These are phyloP conservation scores for Cymbopogon flexuosus DNA, from an alignment of 202 grass and related monocot species.

Conservation along the genomic window DNA sequence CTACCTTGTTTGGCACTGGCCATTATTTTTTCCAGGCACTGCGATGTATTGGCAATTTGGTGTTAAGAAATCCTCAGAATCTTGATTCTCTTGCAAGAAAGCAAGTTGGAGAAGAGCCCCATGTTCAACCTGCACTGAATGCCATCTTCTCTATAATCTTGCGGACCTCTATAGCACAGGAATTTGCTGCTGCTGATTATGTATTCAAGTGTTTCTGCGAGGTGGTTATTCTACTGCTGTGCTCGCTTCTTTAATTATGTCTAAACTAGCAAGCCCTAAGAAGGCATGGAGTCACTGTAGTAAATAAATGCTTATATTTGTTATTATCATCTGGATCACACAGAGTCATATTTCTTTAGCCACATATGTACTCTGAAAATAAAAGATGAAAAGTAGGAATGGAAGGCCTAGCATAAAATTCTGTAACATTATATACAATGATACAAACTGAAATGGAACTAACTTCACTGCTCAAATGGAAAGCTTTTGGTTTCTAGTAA, in stretches of 20 bases:
- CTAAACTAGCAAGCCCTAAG: conserved; percentile 15
- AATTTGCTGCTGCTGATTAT: conserved; percentile 94
- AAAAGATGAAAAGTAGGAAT: not conserved
- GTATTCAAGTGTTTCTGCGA: conserved; percentile 95
- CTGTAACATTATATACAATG: not conserved
- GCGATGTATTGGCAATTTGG: conserved; percentile 85
- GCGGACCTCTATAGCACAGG: conserved; percentile 69
- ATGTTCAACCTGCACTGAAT: conserved; percentile 82
- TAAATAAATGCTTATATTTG: not conserved
- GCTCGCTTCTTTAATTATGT: not conserved
- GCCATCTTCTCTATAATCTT: conserved; percentile 74
- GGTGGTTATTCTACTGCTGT: conserved; percentile 42
- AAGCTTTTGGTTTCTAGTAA: not conserved
- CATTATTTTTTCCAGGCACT: conserved; percentile 57
- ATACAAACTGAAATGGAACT: not conserved
- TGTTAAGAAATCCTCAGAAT: conserved; percentile 81
- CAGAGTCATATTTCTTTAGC: not conserved
- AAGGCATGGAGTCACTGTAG: not conserved
- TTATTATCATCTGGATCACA: conserved; percentile 5
- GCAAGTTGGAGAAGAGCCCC: conserved; percentile 92
- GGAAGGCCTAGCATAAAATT: not conserved
- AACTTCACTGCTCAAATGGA: not conserved
- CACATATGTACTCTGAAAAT: not conserved
- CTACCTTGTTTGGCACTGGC: conserved; percentile 15
- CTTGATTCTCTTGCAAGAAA: conserved; percentile 71